Evolutionary conservation across 345 rosid species (phyloP).

Genomic region (Eucalyptus cloeziana): DNA sequence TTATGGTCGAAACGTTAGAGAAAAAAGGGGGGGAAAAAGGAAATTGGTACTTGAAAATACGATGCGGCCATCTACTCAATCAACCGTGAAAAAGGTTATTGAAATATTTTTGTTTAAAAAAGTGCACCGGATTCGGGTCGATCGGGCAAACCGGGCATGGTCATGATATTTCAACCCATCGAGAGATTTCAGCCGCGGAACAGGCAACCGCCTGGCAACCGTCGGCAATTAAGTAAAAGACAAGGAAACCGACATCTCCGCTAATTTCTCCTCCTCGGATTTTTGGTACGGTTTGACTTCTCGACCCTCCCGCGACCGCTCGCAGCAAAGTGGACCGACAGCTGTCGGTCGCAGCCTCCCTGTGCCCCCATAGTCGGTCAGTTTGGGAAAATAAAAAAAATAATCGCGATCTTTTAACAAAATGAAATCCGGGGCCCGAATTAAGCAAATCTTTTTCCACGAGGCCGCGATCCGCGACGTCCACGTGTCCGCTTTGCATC

Average conservation of each 20-base stretch:
- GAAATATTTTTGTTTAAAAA: background rate
- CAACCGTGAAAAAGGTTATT: background rate
- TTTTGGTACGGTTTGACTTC: background rate
- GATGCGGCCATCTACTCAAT: background rate
- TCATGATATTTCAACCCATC: background rate
- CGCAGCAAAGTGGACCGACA: background rate
- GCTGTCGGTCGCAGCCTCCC: background rate
- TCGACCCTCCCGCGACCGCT: background rate
- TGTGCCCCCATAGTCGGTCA: background rate
- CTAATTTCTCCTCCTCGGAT: background rate
- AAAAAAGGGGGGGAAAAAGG: background rate
- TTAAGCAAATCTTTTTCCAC: background rate
- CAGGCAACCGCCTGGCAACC: background rate
- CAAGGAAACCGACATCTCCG: background rate
- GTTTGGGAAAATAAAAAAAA: background rate
- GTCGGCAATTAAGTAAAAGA: background rate
- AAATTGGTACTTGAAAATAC: background rate
- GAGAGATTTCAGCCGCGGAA: background rate
- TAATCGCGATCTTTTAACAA: background rate
- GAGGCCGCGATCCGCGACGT: background rate
- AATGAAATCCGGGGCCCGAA: background rate
- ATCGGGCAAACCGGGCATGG: background rate
- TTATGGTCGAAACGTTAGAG: background rate
- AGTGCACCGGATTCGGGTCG: background rate
- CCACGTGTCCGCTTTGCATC: background rate